Evolutionary conservation across 352 stramenopile species (phyloP).

Genomic region (Phytophthora pseudosyringae): DNA sequence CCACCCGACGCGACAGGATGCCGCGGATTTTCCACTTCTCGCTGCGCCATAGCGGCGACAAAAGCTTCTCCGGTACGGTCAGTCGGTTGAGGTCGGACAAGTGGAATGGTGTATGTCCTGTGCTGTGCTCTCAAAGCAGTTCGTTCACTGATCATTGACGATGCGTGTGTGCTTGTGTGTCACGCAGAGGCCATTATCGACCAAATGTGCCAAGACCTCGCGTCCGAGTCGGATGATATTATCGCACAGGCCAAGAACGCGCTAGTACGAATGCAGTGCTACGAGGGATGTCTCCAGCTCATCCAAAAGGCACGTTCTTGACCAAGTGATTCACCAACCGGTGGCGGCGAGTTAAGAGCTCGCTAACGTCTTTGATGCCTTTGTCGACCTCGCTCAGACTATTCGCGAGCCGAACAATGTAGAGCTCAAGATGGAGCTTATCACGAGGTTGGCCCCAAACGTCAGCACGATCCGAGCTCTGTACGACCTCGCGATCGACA

Average conservation of each 20-base stretch:
- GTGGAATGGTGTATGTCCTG: too few relatives aligned
- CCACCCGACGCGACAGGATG: slow-evolving; percentile 13
- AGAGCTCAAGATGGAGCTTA: slow-evolving; percentile 41
- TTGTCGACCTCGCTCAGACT: slow-evolving; percentile 24
- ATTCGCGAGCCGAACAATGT: slow-evolving; percentile 45
- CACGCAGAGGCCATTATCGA: slow-evolving; percentile 38
- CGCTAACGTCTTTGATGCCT: background rate
- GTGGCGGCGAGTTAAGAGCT: background rate
- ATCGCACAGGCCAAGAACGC: slow-evolving; percentile 41
- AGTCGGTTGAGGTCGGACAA: background rate
- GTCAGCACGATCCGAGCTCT: slow-evolving; percentile 42
- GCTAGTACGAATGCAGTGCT: slow-evolving; percentile 44
- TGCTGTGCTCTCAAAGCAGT: background rate
- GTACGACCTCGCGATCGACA: slow-evolving; percentile 51
- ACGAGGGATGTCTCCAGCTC: slow-evolving; percentile 52
- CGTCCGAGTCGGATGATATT: slow-evolving; percentile 46
- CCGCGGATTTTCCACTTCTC: slow-evolving; percentile 39
- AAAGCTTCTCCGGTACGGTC: slow-evolving; percentile 46
- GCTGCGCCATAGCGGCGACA: slow-evolving; percentile 42
- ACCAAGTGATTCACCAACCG: background rate
- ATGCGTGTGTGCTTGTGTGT: background rate
- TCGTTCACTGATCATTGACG: background rate
- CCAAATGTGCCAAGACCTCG: slow-evolving; percentile 53
- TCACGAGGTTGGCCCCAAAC: slow-evolving; percentile 50
- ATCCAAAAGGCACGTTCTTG: slow-evolving; percentile 45